Conservation (phyloP, 1,284 basidiomycete species). For the Somion occarium region DNA sequence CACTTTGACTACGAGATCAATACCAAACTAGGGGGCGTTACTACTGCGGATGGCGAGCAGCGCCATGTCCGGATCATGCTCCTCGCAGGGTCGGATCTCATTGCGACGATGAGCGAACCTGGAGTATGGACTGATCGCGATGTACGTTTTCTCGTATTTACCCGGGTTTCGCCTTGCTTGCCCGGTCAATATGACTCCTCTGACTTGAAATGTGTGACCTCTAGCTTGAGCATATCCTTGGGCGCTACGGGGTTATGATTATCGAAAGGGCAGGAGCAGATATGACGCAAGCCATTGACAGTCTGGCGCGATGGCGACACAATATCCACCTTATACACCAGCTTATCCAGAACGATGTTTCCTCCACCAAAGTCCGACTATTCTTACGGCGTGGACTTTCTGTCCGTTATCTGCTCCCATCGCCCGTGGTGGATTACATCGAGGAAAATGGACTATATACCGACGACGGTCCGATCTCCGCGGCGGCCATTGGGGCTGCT, state of each 20-base stretch:
- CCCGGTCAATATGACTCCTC: neutral
- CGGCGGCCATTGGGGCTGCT: constrained; percentile 18
- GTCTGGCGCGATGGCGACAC: constrained; percentile 72
- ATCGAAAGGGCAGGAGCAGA: constrained; percentile 94
- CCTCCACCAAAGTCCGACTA: constrained; percentile 88
- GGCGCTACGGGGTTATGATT: constrained; percentile 91
- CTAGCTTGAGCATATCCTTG: constrained; percentile 95
- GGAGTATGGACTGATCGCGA: constrained; percentile 96
- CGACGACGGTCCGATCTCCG: constrained; percentile 46
- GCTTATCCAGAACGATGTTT: constrained; percentile 98
- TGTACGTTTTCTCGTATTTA: constrained; percentile 43
- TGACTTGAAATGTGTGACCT: neutral
- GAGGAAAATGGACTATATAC: constrained; percentile 73
- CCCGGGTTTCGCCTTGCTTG: neutral
- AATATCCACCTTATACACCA: constrained; percentile 96
- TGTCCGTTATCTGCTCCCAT: constrained; percentile 90
- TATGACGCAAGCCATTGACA: constrained; percentile 79
- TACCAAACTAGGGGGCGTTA: constrained; percentile 67
- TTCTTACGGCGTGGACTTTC: constrained; percentile 92
- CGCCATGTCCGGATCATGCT: constrained; percentile 81
- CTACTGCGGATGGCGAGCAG: constrained; percentile 59
- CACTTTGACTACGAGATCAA: constrained; percentile 96
- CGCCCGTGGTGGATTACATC: constrained; percentile 94
- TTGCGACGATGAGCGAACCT: constrained; percentile 98
- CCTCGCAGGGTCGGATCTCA: constrained; percentile 94